Conservation (phyloP, 176 grass and related monocot species). For the Melocanna baccifera region DNA sequence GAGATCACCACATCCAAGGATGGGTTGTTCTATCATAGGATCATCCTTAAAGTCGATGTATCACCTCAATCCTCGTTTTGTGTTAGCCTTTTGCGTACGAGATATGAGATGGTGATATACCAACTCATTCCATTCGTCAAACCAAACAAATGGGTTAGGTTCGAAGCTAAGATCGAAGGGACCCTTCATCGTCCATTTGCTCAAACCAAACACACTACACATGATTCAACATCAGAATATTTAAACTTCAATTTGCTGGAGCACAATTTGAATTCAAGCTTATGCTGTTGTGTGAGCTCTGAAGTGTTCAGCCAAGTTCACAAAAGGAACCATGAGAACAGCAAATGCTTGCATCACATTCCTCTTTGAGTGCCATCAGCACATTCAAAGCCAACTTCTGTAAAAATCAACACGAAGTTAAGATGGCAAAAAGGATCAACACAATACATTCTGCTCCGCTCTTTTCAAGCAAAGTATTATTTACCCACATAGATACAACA, state of each 20-base stretch:
- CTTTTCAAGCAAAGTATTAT: slow-evolving; percentile 1
- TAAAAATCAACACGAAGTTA: background rate
- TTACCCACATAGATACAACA: slow-evolving; percentile 31
- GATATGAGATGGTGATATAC: too few relatives aligned
- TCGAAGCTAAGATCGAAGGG: too few relatives aligned
- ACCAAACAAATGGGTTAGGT: too few relatives aligned
- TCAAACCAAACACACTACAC: too few relatives aligned
- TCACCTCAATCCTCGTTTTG: too few relatives aligned
- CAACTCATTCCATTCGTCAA: too few relatives aligned
- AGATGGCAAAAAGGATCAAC: background rate
- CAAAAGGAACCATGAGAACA: background rate
- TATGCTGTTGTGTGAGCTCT: background rate
- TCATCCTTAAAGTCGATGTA: too few relatives aligned
- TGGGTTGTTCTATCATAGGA: too few relatives aligned
- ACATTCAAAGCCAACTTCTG: background rate
- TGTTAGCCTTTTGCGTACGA: too few relatives aligned
- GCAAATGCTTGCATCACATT: background rate
- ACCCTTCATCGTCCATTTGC: too few relatives aligned
- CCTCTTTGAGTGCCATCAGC: background rate
- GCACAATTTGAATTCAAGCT: background rate
- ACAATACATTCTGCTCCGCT: slow-evolving; percentile 15
- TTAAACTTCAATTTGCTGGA: background rate
- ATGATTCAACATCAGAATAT: background rate
- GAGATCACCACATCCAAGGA: too few relatives aligned
- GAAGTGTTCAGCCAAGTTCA: background rate